Percentiles rank a stretch among this genome's conserved stretches.
phyloP scores from a whole-genome alignment of 225 moss, liverwort and hornwort species.

The Ulota crispa region DNA sequence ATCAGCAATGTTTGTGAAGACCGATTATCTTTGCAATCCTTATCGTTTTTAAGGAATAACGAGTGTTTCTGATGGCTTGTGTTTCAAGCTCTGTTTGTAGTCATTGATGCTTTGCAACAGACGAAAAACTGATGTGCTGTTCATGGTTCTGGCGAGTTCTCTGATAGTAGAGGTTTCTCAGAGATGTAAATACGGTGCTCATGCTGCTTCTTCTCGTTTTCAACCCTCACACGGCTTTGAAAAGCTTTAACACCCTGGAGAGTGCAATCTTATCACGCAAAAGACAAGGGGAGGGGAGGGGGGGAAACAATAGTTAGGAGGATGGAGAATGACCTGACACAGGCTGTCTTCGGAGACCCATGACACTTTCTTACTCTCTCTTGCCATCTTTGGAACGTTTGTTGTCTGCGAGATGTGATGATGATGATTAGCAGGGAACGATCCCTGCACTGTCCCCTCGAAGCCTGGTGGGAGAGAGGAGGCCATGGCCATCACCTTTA shows the following conservation, averaged over 20 bases:
- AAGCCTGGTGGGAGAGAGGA: constrained; percentile 62
- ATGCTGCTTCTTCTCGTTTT: constrained; percentile 16
- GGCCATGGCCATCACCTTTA: constrained; percentile 38
- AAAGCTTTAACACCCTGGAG: constrained; percentile 12
- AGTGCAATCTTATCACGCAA: constrained; percentile 24
- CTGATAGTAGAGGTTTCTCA: constrained; percentile 30
- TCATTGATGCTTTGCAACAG: constrained; percentile 29
- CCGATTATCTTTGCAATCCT: constrained; percentile 13
- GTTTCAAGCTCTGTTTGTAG: constrained; percentile 36
- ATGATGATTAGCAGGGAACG: constrained; percentile 22
- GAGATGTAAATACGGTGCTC: constrained; percentile 8
- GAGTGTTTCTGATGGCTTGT: constrained; percentile 25
- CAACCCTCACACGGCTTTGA: constrained; percentile 32
- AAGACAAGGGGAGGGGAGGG: constrained; percentile 8
- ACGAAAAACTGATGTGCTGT: constrained; percentile 29
- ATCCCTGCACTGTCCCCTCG: constrained; percentile 36
- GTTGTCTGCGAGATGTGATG: constrained; percentile 31
- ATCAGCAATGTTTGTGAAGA: constrained; percentile 19
- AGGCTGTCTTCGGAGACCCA: constrained; percentile 64
- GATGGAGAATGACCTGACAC: constrained; percentile 65
- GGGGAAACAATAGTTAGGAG: constrained; percentile 27
- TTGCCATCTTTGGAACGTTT: constrained; percentile 32
- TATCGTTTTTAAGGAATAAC: constrained; percentile 19
- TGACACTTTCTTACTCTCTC: constrained; percentile 65
- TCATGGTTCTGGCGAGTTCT: constrained; percentile 31